These are phyloP conservation scores for Vachellia pachyceras DNA, from an alignment of 306 rosid species.

Conservation along the genomic window DNA sequence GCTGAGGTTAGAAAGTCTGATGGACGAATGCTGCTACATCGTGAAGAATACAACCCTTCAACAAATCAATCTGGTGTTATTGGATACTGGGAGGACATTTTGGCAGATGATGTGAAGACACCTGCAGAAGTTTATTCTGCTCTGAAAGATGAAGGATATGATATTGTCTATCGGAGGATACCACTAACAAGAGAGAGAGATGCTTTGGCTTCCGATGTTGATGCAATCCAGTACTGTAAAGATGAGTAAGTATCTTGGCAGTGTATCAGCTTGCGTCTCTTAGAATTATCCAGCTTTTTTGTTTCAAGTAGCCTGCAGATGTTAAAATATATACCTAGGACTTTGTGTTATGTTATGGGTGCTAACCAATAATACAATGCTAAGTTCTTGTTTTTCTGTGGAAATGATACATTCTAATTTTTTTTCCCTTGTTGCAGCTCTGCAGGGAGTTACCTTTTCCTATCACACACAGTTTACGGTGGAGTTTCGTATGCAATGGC, in stretches of 20 bases:
- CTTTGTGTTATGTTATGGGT: neutral
- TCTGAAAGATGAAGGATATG: conserved; percentile 66
- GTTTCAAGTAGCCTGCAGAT: neutral
- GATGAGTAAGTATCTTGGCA: conserved; percentile 65
- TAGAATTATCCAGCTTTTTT: conserved; percentile 6
- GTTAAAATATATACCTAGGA: neutral
- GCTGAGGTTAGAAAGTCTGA: conserved; percentile 76
- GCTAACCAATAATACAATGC: conserved; percentile 25
- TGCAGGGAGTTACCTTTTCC: conserved; percentile 82
- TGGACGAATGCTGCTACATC: conserved; percentile 83
- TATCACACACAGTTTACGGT: conserved; percentile 94
- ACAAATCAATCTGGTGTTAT: conserved; percentile 69
- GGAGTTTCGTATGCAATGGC: conserved; percentile 94
- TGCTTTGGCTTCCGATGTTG: conserved; percentile 78
- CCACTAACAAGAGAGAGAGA: conserved; percentile 85
- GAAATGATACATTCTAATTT: neutral
- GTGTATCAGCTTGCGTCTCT: neutral
- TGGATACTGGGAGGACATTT: conserved; percentile 84
- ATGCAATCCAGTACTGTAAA: conserved; percentile 75
- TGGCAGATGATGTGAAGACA: conserved; percentile 77
- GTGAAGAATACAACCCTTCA: conserved; percentile 79
- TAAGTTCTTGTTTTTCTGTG: neutral
- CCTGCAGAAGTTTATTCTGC: conserved; percentile 82
- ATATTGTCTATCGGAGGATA: conserved; percentile 67
- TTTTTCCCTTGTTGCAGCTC: conserved; percentile 48